Percentiles rank a stretch among this genome's conserved stretches.
Evolutionary conservation across 2,329 filamentous ascomycete genomes (phyloP).

Genomic region (Fusarium keratoplasticum): DNA sequence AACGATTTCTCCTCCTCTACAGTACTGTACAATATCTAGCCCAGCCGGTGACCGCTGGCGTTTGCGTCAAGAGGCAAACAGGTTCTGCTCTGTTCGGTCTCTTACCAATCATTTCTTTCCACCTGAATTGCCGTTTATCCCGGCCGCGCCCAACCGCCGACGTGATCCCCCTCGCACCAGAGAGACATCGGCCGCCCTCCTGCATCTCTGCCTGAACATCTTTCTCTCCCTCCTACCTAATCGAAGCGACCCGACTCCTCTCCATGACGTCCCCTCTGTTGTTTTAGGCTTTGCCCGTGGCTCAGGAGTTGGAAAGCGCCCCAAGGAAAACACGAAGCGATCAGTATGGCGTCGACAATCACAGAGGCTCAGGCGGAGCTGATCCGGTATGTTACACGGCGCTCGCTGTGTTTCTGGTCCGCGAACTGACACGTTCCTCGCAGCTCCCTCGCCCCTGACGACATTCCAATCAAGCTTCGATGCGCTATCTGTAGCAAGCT

Average conservation of each 20-base stretch:
- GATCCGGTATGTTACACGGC: conserved; percentile 58
- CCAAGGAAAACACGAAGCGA: conserved; percentile 12
- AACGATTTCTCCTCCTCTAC: conserved; percentile 41
- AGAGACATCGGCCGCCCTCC: conserved; percentile 17
- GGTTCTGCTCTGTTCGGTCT: conserved; percentile 21
- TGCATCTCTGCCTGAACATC: conserved; percentile 28
- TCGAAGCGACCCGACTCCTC: conserved; percentile 13
- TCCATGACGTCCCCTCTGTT: conserved; percentile 41
- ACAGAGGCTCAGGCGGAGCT: conserved; percentile 68
- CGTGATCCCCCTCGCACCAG: conserved; percentile 16
- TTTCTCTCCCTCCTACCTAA: conserved; percentile 7
- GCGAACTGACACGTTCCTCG: conserved; percentile 21
- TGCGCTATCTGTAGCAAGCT: conserved; percentile 94
- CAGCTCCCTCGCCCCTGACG: conserved; percentile 82
- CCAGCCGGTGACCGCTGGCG: conserved; percentile 27
- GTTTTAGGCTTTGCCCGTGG: conserved; percentile 37
- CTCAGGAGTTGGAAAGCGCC: conserved; percentile 30
- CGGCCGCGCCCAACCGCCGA: conserved; percentile 17
- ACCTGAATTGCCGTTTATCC: conserved; percentile 9
- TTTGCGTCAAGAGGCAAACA: conserved; percentile 39
- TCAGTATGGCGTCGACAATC: conserved; percentile 53
- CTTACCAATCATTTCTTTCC: conserved; percentile 22
- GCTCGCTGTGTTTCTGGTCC: neutral
- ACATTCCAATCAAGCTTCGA: conserved; percentile 95
- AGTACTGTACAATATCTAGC: conserved; percentile 18